Percentiles rank a stretch among this genome's conserved stretches.
phyloP scores from a whole-genome alignment of 495 filamentous ascomycete species.

The Aspergillus bertholletiae region DNA sequence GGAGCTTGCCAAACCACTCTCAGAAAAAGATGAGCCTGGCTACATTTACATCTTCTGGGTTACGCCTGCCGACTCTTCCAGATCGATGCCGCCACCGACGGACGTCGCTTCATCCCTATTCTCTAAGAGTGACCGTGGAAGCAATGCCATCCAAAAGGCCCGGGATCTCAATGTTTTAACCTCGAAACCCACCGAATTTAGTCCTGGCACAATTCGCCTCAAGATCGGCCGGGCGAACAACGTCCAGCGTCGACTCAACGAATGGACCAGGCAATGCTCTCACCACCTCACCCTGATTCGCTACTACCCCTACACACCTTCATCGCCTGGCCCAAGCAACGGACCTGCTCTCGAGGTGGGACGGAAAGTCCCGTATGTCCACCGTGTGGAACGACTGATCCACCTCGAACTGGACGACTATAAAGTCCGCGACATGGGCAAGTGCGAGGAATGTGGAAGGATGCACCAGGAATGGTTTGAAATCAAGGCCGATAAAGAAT shows the following conservation, averaged over 20 bases:
- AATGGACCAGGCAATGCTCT: constrained; percentile 91
- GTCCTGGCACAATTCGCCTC: constrained; percentile 60
- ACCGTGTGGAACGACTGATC: constrained; percentile 87
- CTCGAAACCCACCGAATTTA: constrained; percentile 23
- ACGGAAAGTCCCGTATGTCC: constrained; percentile 78
- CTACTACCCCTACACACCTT: constrained; percentile 83
- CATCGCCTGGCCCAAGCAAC: constrained; percentile 29
- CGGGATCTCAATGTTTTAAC: constrained; percentile 48
- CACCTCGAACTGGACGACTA: constrained; percentile 79
- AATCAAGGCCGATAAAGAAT: constrained; percentile 68
- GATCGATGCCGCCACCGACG: constrained; percentile 45
- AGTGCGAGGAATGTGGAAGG: constrained; percentile 76
- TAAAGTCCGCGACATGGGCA: constrained; percentile 63
- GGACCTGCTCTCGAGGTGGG: constrained; percentile 28
- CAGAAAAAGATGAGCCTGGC: constrained; percentile 72
- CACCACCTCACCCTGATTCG: constrained; percentile 82
- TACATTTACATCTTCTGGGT: constrained; percentile 99
- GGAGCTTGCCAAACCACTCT: constrained; percentile 82
- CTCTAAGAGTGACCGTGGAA: constrained; percentile 50
- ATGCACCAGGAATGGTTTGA: constrained; percentile 97
- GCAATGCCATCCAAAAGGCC: constrained; percentile 57
- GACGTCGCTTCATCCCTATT: constrained; percentile 60
- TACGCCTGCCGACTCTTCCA: constrained; percentile 46
- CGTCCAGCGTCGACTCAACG: constrained; percentile 83
- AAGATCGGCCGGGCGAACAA: constrained; percentile 93